Evolutionary conservation across 2,329 filamentous ascomycete species (phyloP), one percentile per base, ranked within the genome.

Genomic region (Epicoccum nigrum): DNA sequence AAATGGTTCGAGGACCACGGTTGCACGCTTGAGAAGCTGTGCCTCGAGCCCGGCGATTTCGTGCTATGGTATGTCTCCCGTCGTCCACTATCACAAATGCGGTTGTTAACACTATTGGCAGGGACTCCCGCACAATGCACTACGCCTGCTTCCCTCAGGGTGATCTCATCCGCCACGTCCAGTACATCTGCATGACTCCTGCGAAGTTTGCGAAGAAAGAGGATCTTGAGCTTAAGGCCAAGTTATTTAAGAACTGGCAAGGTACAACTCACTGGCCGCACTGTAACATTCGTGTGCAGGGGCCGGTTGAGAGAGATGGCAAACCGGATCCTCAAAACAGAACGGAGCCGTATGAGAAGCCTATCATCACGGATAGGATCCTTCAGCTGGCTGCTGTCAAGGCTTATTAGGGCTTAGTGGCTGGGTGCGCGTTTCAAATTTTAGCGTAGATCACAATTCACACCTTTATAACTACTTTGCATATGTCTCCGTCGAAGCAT

Each of bases 51-150:
- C 9, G 76, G 77, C 5, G 76, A 78, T 49, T 61, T 79, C 51
- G 69, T 52, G 3, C 32, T 43, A 4, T 27, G 39, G 39, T 27
- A 25, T 4, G 21, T 23, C 2, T 46, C 12, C 13, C 35, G 2
- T 3, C 17, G 2, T n/a, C 2, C 5, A 4, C 13, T 2, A 11
- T 20, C 13, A 2, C 13, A 9, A 12, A 15, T 12, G 1, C 7
- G 4, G 7, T 12, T 15, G 11, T 23, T 79, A 4, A 63, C 79
- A 13, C 6, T 78, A 4, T 9, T 25, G n/a, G 1, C 13, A 40
- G 77, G 78, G 77, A 79, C 52, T 75, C 74, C 4, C 65, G 79
- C 4, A 77, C 76, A 0, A 75, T 80, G 42, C 79, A 82, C 60
- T 81, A 61, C 34, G 56, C 56, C 1, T 49, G 46, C 12, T 50